Evolutionary conservation across 1,139 yeast genomes (phyloP), one percentile per base, ranked within the genome.

Genomic region (Geotrichum europaeum): DNA sequence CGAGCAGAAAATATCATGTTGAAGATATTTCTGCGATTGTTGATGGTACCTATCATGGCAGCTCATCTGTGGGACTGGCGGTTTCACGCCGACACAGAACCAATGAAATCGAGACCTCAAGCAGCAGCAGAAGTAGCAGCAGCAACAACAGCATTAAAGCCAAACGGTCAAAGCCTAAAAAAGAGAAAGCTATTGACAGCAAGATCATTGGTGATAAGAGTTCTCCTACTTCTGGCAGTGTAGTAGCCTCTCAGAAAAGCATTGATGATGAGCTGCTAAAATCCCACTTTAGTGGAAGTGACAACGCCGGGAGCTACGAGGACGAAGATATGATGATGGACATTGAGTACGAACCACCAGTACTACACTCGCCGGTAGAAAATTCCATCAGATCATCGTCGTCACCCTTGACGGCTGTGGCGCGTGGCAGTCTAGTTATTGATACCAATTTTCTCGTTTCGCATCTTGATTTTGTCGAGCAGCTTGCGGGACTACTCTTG

Each of bases 401-500:
- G 7, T 40, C 22, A 40, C 47, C 20, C 10, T n/a, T 22, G 9
- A 40, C 47, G 5, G 47, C 47, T 9, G 18, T 40, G 47, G 47
- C 47, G 6, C 47, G 47, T n/a, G 47, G 47, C 47, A 40, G 47
- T 12, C 50, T 65, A 25, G 63, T 65, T 9, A 43, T 65, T 7
- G 68, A 65, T 36, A 65, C 68, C 7, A 65, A 65, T 51, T 65
- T 65, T 55, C 43, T 65, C 32, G 58, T 65, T 13, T 61, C 66
- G 5, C 60, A 65, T 28, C 55, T 65, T 10, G 54, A 47, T 13
- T 13, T 65, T 20, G 57, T 65, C 36, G 59, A 58, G 9, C 59
- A 65, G 32, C 57, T 65, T 32, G 49, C 49, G 22, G 57, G 56
- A 12, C 58, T 60, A 3, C 47, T 40, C 20, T 5, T n/a, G 20